Percentiles rank a stretch among this genome's conserved stretches.
phyloP scores from a whole-genome alignment of 1,139 yeast genomes.

The Scheffersomyces insectosa region DNA sequence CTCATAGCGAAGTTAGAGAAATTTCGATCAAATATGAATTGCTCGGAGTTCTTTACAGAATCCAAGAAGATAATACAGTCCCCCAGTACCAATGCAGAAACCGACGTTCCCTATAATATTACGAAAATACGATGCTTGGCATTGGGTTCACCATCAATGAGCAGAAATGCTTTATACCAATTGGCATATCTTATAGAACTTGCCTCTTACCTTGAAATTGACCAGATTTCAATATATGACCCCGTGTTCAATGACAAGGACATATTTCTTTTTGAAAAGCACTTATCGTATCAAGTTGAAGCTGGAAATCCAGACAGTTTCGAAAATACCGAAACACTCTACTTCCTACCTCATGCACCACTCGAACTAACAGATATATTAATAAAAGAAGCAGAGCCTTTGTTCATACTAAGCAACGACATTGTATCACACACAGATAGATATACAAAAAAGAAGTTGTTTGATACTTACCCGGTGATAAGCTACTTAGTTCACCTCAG shows the following conservation, averaged over 20 bases:
- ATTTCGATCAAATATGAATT: conserved; percentile 14
- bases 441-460: conserved; percentile 40
- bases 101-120: conserved; percentile 6
- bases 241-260: conserved; percentile 60
- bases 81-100: conserved; percentile 5
- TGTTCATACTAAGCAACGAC: conserved; percentile 48
- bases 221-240: conserved; percentile 54
- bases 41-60: conserved; percentile 25
- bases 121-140: conserved; percentile 64
- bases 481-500: conserved; percentile 39
- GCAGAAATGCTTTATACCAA: conserved; percentile 63
- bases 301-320: conserved; percentile 19
- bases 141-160: conserved; percentile 63
- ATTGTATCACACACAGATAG: conserved; percentile 54
- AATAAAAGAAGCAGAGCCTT: conserved; percentile 33
- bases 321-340: conserved; percentile 29
- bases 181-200: conserved; percentile 54
- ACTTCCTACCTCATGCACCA: conserved; percentile 78
- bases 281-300: conserved; percentile 20
- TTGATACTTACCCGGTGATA: conserved; percentile 39
- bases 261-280: conserved; percentile 22
- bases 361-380: conserved; percentile 53
- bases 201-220: conserved; percentile 20
- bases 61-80: conserved; percentile 12
- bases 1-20: conserved; percentile 2